Base-by-base conservation (phyloP, 495 filamentous ascomycete genomes). In the Endocarpon pusillum region DNA sequence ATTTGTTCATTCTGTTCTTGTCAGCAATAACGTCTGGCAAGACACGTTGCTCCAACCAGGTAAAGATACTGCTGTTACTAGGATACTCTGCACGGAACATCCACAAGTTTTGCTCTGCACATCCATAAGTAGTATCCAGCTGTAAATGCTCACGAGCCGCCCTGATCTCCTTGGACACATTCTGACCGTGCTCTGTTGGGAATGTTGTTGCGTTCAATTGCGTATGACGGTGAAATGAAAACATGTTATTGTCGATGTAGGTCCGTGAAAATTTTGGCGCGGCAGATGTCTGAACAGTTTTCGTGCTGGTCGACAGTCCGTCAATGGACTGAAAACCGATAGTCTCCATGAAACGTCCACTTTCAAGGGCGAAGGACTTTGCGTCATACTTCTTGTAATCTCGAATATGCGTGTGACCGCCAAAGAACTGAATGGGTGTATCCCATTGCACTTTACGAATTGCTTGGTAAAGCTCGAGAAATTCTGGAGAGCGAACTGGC, bases 341-440 rank as follows among this genome's bases (percentile, higher is more conserved):
- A n/a, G 91, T 96, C 57, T 97, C 89, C 68, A 94, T 84, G 53
- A 94, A 97, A 2, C 87, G 68, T n/a, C 89, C 89, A 46, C 79
- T 85, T 21, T 85, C 84, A 10, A 97, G 55, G 1, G 73, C 89
- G 38, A 75, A 78, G 1, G 86, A 78, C 41, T 77, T 79, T 28
- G 63, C 58, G 49, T 96, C 89, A 46, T 80, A 96, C 32, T 69
- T 67, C 12, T 63, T 71, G 47, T 78, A 89, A 45, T 97, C 84
- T 3, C 89, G 71, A 27, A 94, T 78, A 49, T 97, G 89, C 18
- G 73, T 71, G 47, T 97, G 89, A 3, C 89, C 89, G 29, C 82
- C 87, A 35, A 97, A 84, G 51, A 96, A 94, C 41, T 84, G 77
- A 29, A 97, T 91, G 0, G 89, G 84, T 2, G 67, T 82, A 41